Percentiles rank a stretch among this genome's conserved stretches.
Evolutionary conservation across 257 asterid genomes (phyloP).

Genomic region (Solanum sitiens): DNA sequence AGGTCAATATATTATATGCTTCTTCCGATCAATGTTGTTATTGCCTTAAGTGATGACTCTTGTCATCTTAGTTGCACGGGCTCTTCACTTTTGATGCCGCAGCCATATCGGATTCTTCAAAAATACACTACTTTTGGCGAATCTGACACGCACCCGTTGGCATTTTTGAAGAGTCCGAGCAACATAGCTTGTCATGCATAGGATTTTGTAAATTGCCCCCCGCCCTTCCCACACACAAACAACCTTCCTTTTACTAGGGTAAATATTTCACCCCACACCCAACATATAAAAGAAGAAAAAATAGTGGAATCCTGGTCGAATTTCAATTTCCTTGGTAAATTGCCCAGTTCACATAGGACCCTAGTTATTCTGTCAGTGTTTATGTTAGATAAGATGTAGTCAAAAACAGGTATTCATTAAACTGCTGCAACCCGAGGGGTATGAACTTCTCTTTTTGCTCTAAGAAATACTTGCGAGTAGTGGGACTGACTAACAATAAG

Average conservation of each 20-base stretch:
- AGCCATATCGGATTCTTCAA: too few relatives aligned
- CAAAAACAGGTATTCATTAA: not conserved
- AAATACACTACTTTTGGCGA: too few relatives aligned
- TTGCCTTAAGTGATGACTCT: constrained; percentile 39
- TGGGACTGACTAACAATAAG: not conserved
- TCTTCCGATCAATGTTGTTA: constrained; percentile 6
- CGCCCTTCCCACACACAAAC: too few relatives aligned
- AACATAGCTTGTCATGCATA: too few relatives aligned
- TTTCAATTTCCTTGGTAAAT: not conserved
- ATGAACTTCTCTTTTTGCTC: not conserved
- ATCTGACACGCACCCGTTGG: too few relatives aligned
- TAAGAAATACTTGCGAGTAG: not conserved
- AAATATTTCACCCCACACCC: not conserved
- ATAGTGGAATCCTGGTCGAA: not conserved
- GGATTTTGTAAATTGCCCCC: too few relatives aligned
- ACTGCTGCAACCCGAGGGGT: not conserved
- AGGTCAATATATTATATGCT: not conserved
- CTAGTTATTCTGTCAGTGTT: not conserved
- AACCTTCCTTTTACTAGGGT: not conserved
- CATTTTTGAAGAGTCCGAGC: too few relatives aligned
- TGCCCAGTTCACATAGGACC: not conserved
- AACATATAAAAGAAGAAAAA: not conserved
- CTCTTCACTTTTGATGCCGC: too few relatives aligned
- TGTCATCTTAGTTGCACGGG: too few relatives aligned
- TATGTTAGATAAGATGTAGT: not conserved